Conservation (phyloP, 139 green algal species). For the Pleodorina starrii region DNA sequence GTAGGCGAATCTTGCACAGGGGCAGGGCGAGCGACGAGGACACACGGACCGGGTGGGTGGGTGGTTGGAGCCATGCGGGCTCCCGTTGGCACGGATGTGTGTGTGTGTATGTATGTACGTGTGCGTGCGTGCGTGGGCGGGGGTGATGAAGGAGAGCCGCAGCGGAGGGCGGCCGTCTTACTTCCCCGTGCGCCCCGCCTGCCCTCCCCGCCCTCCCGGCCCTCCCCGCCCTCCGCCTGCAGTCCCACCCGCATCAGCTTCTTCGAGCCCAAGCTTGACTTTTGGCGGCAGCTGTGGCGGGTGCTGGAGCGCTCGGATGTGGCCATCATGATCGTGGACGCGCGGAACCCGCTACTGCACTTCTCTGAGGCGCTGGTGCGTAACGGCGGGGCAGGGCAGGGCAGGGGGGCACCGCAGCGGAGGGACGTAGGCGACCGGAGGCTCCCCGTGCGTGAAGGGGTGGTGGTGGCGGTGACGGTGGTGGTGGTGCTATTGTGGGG, state of each 20-base stretch:
- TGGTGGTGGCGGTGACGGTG: no score
- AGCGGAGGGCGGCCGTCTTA: no score
- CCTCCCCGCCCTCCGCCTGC: background rate
- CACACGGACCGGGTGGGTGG: background rate
- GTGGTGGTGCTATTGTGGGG: no score
- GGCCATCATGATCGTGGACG: slow-evolving; percentile 73
- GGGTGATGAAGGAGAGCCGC: background rate
- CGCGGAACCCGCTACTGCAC: slow-evolving; percentile 64
- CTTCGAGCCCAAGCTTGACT: slow-evolving; percentile 76
- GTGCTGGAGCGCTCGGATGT: slow-evolving; percentile 76
- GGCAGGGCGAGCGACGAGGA: no score
- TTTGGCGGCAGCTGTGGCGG: slow-evolving; percentile 81
- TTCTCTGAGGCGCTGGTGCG: slow-evolving; percentile 52
- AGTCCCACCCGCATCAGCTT: slow-evolving; percentile 59
- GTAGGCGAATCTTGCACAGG: no score
- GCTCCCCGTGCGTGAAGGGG: no score
- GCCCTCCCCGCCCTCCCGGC: no score
- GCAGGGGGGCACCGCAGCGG: no score
- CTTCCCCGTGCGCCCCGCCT: no score
- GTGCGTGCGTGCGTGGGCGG: background rate
- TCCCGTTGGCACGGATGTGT: background rate
- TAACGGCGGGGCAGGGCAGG: no score
- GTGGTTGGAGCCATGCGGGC: background rate
- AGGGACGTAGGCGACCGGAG: no score
- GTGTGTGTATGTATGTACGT: background rate